Base-by-base conservation (phyloP, 2,329 filamentous ascomycete species). In the Diaporthe sp. region DNA sequence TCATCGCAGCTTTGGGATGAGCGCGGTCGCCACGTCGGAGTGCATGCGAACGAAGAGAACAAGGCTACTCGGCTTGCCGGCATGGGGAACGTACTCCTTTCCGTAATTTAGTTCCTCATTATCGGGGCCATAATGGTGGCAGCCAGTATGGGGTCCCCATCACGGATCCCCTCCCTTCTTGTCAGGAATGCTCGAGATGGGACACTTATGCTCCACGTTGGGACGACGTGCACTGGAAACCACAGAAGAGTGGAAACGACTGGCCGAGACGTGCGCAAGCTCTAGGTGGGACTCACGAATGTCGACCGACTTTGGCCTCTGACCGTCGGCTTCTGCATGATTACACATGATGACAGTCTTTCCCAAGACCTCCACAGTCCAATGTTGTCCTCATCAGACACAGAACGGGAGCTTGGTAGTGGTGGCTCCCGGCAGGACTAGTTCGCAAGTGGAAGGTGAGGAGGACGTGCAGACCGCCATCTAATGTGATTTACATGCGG, bases 401-500 rank as follows among this genome's bases (percentile, higher is more conserved):
- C 17, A 22, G 33, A 30, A 45, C 19, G 19, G 54, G 35, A 25
- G 15, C 25, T 28, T 33, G 12, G 5, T 33, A 28, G n/a, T 45
- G 47, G 25, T 33, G 8, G 28, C 25, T 52, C 42, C 47, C 50
- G 35, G 45, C 19, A 35, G 28, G 25, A 25, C 69, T 64, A 72
- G 57, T 72, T 64, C 57, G n/a, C 25, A 72, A 64, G 7, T 17
- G 57, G 69, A 52, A 72, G 69, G 57, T 61, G 50, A 42, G 38
- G 22, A 57, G 30, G 25, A 40, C 57, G 19, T 72, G 57, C 69
- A 72, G 69, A 72, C 69, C 69, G 69, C 69, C 69, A 72, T 72
- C 69, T 66, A n/a, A n/a, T n/a, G 42, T 13, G 57, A 72, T 54
- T 52, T 52, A 50, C 68, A 71, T 61, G 69, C 69, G 69, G 25